phyloP scores from a whole-genome alignment of 345 rosid species.

The Salix dunnii region DNA sequence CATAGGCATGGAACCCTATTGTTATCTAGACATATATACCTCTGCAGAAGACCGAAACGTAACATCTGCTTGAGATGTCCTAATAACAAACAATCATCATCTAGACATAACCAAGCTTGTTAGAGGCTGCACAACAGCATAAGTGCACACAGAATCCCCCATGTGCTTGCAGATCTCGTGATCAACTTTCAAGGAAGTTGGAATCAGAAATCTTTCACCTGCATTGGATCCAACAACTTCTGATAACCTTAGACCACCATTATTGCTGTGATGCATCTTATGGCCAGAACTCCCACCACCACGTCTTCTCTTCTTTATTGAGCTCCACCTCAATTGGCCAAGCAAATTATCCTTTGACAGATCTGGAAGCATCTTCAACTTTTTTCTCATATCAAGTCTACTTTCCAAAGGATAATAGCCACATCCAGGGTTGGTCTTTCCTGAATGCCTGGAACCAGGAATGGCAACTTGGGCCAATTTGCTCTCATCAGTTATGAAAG shows the following conservation, averaged over 20 bases:
- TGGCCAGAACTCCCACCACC: conserved; percentile 25
- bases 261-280: conserved; percentile 19
- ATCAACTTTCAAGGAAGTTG: conserved; percentile 43
- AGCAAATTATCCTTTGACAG: conserved; percentile 53
- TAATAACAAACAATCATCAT: conserved; percentile 26
- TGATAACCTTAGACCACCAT: background rate
- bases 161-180: conserved; percentile 61
- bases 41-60: background rate
- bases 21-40: background rate
- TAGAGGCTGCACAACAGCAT: conserved; percentile 46
- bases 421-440: conserved; percentile 17
- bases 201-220: conserved; percentile 25
- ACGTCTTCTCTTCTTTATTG: conserved; percentile 56
- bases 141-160: conserved; percentile 45
- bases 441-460: conserved; percentile 12
- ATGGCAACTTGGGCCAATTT: conserved; percentile 23
- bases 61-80: conserved; percentile 4
- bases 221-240: conserved; percentile 9
- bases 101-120: conserved; percentile 68
- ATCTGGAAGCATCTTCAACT: conserved; percentile 37
- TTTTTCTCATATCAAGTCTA: conserved; percentile 18
- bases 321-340: conserved; percentile 59
- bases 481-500: conserved; percentile 17
- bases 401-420: conserved; percentile 16
- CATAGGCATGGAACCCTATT: background rate